Conservation (phyloP, 345 rosid genomes). For the Boechera divaricarpa region DNA sequence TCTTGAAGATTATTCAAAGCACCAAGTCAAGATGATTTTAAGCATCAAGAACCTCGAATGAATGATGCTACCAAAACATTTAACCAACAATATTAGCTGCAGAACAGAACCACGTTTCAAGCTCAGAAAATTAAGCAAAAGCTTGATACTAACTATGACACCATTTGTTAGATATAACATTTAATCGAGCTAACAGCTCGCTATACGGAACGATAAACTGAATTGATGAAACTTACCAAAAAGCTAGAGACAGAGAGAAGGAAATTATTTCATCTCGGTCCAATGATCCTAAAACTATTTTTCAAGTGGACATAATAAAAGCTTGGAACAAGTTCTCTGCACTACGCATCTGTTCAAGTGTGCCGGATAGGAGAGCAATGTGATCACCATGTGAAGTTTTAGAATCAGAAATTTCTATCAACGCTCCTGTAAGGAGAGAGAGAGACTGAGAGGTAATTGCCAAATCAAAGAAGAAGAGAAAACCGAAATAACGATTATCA, state of each 20-base stretch:
- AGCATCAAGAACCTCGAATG: too few relatives aligned
- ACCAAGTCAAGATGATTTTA: too few relatives aligned
- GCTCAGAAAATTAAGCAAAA: too few relatives aligned
- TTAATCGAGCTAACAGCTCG: not conserved
- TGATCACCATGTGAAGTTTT: conserved; percentile 78
- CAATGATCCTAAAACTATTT: conserved; percentile 19
- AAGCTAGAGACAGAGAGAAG: not conserved
- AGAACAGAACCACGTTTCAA: too few relatives aligned
- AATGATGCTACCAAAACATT: too few relatives aligned
- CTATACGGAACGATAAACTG: not conserved
- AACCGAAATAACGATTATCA: not conserved
- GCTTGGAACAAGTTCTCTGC: conserved; percentile 97
- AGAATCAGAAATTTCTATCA: conserved; percentile 80
- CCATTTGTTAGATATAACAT: too few relatives aligned
- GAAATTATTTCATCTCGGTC: too few relatives aligned
- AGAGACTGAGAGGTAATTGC: not conserved
- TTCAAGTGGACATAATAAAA: conserved; percentile 82
- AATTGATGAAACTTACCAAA: not conserved
- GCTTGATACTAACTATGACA: too few relatives aligned
- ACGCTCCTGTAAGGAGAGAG: conserved; percentile 71
- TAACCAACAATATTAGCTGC: too few relatives aligned
- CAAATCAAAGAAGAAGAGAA: not conserved
- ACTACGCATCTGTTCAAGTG: conserved; percentile 78
- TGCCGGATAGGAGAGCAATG: conserved; percentile 80
- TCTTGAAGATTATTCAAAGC: too few relatives aligned